Base-by-base conservation (phyloP, 192 early-diverging fungal species). In the Phycomyces blakesleeanus region DNA sequence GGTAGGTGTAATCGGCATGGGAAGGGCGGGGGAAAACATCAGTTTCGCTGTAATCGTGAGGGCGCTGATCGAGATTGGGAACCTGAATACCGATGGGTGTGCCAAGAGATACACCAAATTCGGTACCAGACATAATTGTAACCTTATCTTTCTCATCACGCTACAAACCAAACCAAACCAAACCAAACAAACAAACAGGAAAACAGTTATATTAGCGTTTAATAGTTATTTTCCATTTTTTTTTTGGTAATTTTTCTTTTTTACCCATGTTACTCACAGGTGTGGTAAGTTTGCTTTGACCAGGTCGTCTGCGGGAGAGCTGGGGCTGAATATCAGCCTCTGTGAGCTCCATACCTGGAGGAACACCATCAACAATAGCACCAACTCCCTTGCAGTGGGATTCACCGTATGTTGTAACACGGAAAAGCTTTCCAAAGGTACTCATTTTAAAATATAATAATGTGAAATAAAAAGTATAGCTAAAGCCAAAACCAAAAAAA, bases 361-460 rank as follows among this genome's bases (percentile, higher is more conserved):
- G 97, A 62, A 87, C 88, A 51, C 95, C 95, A 68, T 98, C 97
- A 60, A 98, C 80, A 63, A 98, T 95, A 57, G 94, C 94, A 55
- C 95, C 95, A 7, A 98, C 95, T 15, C 87, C 94, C 67, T 96
- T 97, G 81, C 97, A 98, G 82, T 98, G 97, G 37, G 94, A 97
- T 78, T 98, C 96, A 63, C 96, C 96, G 77, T 89, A 97, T 37
- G 96, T 98, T 1, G 93, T 94, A 18, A 97, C 91, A 59, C 91
- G 84, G 79, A 86, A 95, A 56, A 83, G 74, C 29, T 75, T 88
- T 59, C 93, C 93, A 80, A 95, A 95, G 11, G 87, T 86, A 63
- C 87, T 89, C 93, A 92, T 93, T 22, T 12, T 65, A 14, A 57
- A 21, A 25, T 16, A 22, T 44, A 1, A 12, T 16, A 49, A 65